Evolutionary conservation across 352 stramenopile species (phyloP), one percentile per base, ranked within the genome.

Genomic region (Pythium chondricola): DNA sequence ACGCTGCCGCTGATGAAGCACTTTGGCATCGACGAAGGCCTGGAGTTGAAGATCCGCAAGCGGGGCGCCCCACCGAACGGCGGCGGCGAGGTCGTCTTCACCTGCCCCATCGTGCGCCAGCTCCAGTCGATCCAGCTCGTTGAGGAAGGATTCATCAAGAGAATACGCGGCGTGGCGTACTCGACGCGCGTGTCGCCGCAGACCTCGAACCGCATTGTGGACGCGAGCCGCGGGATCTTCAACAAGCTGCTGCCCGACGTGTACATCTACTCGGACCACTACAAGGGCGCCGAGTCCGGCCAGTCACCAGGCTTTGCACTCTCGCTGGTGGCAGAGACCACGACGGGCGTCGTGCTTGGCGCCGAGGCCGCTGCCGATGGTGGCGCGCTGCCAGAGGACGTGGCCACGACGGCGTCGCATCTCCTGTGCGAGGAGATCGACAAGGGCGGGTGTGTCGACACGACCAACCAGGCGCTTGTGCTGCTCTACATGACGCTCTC

Each of bases 261-360:
- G 37, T 99, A 98, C 82, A 99, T 99, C 57, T 96, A 98, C 71
- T 99, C 96, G 27, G 97, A 99, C 72, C 95, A 98, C 56, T 97
- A 98, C 69, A 98, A 94, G 50, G 91, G 89, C 32, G 69, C 81
- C 24, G 82, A 94, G 55, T 94, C 83, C 8, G 83, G 83, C 5
- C 75, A 91, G 48, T 93, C 79, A 52, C 95, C 96, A 1, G 95
- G 95, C 26, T 95, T 98, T 48, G 88, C 85, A 48, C 61, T 98
- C 17, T 86, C 89, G 24, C 71, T 99, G 9, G 87, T 98, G n/a
- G 92, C 94, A 0, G 95, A 99, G 71, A 98, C 93, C n/a, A 99
- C 95, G 6, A 98, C 90, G 3, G 96, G 96, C 10, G 80, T 97
- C 16, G 85, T 98, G 26, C 46, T 99, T 6, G 90, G 87, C 4